phyloP scores from a whole-genome alignment of 441 rosid species.

The Aquilaria agallochum region DNA sequence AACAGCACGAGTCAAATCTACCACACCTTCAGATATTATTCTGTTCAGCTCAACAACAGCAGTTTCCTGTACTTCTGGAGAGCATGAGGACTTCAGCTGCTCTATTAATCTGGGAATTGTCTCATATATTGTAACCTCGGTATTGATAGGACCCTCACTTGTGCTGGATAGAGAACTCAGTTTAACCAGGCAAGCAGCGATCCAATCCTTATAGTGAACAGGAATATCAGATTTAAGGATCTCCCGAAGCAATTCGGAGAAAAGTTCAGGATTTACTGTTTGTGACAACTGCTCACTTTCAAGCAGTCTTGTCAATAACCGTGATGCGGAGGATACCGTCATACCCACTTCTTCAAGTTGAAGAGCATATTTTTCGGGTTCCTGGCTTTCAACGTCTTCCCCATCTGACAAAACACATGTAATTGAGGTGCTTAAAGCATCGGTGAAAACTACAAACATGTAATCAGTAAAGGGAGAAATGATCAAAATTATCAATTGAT shows the following conservation, averaged over 20 bases:
- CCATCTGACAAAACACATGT: constrained; percentile 21
- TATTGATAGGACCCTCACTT: constrained; percentile 27
- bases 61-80: constrained; percentile 57
- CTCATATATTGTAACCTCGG: constrained; percentile 71
- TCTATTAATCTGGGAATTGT: constrained; percentile 73
- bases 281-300: constrained; percentile 51
- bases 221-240: constrained; percentile 66
- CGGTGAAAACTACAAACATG: too few species aligned
- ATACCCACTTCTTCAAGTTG: constrained; percentile 75
- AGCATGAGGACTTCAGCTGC: constrained; percentile 44
- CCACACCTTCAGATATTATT: constrained; percentile 60
- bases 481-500: neutral
- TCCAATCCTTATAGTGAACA: constrained; percentile 72
- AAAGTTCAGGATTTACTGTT: constrained; percentile 26
- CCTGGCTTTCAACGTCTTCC: constrained; percentile 47
- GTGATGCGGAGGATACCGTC: constrained; percentile 63
- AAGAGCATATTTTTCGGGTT: constrained; percentile 51
- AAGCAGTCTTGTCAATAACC: constrained; percentile 64
- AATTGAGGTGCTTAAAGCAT: neutral
- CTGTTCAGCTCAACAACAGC: constrained; percentile 76
- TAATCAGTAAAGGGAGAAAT: too few species aligned
- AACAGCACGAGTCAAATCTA: constrained; percentile 45
- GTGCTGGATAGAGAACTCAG: constrained; percentile 39
- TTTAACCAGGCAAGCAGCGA: constrained; percentile 74
- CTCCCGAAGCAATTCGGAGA: constrained; percentile 43